Evolutionary conservation across 768 basidiomycete species (phyloP), one percentile per base, ranked within the genome.

Genomic region (Sporobolomyces phaffii): DNA sequence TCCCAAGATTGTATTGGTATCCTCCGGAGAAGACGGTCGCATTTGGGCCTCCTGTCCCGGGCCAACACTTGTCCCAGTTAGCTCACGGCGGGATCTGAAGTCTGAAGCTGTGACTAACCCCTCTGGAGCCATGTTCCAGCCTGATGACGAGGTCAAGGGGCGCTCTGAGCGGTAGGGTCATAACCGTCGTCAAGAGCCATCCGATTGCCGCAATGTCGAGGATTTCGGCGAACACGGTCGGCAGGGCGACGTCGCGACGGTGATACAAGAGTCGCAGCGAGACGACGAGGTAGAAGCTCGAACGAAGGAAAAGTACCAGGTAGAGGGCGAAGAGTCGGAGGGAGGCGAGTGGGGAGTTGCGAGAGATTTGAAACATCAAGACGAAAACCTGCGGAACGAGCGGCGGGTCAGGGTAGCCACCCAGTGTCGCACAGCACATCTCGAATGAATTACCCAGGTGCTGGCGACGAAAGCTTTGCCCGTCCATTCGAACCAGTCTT

Each of bases 11-110:
- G 53, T 66, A 41, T 62, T 64, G 34, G 48, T 31, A 53, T 73
- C 73, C 51, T 73, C 73, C 0, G 64, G 64, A 0, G 70, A 68
- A 14, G 51, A 48, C 0, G 62, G 66, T 3, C 64, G 64, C 10
- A 34, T 3, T 8, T 20, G 15, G 31, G 53, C 24, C 24, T 8
- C 22, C 13, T 20, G 40, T 28, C 38, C 2, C 2, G 18, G 2
- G 38, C 4, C 26, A 26, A 41, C 3, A 26, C 24, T 18, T 10
- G 34, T 18, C 26, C n/a, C n/a, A n/a, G n/a, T n/a, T n/a, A n/a
- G n/a, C n/a, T n/a, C n/a, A n/a, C n/a, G n/a, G n/a, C n/a, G n/a
- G n/a, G 11, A 40, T 3, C 6, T 24, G 15, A 44, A n/a, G 40
- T 2, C 29, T 22, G 44, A 45, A 18, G 20, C 26, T 15, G 9